Base-by-base conservation (phyloP, 768 basidiomycete species). In the Termitomyces sp. region DNA sequence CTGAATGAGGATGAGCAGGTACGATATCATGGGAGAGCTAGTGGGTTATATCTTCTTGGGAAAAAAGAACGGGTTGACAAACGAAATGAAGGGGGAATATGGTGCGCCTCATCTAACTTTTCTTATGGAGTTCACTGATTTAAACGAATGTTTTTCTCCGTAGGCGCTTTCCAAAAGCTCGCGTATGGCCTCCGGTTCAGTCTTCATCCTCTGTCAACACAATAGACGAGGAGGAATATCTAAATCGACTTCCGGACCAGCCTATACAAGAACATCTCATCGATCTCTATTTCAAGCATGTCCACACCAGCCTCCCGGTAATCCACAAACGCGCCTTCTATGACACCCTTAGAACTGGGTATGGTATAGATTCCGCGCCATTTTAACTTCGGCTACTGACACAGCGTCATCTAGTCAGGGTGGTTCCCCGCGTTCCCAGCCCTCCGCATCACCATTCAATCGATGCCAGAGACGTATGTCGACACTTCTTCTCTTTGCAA, bases 1-100 rank as follows among this genome's bases (percentile, higher is more conserved):
- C 68, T 96, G 66, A 94, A 96, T 67, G 94, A 96, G 75, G 90
- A 94, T 57, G 83, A 86, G 59, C 86, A 95, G 70, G 86, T 96
- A 12, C 78, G 94, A 42, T 95, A 88, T 72, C 94, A 96, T 68
- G 92, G 93, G 34, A 91, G 92, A 72, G 88, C 84, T 4, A 91
- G 89, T 61, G 92, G 92, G 2, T 72, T 94, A 63, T 86, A 94
- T 71, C 77, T 94, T 60, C 73, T 94, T 46, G 85, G 85, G 15
- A 76, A 76, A 65, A 83, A 83, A 61, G 84, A 85, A 54, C 79
- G 86, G 48, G 71, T 79, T 57, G 89, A 90, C 68, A 77, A 80
- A 45, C 78, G 89, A 67, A 89, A 87, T 65, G 87, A 89, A 65
- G 88, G 86, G 20, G 91, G 89, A 0, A 88, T 90, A 58, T 91